phyloP scores from a whole-genome alignment of 148 eudicot species.

The Mesembryanthemum crystallinum region DNA sequence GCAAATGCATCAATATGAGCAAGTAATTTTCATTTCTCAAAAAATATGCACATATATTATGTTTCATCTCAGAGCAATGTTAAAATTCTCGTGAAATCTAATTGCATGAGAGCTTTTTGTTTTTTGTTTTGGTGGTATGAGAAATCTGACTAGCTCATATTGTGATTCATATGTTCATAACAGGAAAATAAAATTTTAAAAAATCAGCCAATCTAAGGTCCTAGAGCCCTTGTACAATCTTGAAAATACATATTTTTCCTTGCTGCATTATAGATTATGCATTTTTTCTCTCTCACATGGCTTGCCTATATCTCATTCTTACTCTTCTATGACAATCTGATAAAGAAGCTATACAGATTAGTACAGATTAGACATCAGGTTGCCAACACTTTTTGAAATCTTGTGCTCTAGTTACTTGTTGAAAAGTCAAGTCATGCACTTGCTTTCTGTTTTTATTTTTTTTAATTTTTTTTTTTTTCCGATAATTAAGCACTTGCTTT shows the following conservation, averaged over 20 bases:
- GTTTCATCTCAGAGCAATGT: not conserved
- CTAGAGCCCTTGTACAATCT: too few relatives aligned
- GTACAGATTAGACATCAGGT: too few relatives aligned
- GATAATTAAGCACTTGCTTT: too few relatives aligned
- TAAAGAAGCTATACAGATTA: not conserved
- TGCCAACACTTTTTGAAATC: not conserved
- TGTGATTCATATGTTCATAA: not conserved
- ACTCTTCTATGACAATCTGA: not conserved
- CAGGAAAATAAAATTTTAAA: too few relatives aligned
- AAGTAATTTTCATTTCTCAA: not conserved
- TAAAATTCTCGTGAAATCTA: not conserved
- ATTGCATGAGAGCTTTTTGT: not conserved
- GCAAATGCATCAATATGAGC: too few relatives aligned
- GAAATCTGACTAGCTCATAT: not conserved
- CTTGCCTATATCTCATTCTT: too few relatives aligned
- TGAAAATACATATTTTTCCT: too few relatives aligned
- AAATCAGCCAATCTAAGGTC: too few relatives aligned
- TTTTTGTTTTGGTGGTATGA: not conserved
- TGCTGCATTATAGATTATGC: not conserved
- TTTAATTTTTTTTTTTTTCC: too few relatives aligned
- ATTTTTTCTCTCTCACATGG: not conserved
- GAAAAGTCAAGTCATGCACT: too few relatives aligned
- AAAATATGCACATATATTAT: not conserved
- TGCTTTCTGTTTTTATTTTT: not conserved
- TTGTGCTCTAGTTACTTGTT: not conserved